Evolutionary conservation across 495 filamentous ascomycete genomes (phyloP).

Genomic region (Xylona heveae): DNA sequence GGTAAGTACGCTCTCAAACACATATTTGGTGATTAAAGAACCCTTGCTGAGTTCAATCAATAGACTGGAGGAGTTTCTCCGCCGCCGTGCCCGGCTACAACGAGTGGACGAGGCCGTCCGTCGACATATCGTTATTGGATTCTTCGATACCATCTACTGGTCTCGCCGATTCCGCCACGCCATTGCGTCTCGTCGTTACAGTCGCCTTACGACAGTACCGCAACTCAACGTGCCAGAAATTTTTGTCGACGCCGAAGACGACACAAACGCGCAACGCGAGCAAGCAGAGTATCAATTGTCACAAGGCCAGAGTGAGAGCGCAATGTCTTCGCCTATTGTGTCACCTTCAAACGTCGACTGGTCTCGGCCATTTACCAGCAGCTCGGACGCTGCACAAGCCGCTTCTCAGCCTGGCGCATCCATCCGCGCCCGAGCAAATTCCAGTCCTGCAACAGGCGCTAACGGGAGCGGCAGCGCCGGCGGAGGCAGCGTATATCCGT

Average conservation of each 20-base stretch:
- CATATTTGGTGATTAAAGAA: neutral
- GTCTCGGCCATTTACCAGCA: no score
- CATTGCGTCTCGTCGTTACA: slow-evolving; percentile 41
- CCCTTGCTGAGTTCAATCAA: slow-evolving; percentile 6
- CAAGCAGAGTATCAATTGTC: no score
- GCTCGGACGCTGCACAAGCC: no score
- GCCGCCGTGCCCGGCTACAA: slow-evolving; percentile 72
- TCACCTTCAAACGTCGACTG: no score
- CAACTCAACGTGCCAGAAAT: slow-evolving; percentile 81
- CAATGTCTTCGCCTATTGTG: no score
- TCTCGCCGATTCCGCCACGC: slow-evolving; percentile 56
- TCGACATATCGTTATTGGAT: slow-evolving; percentile 70
- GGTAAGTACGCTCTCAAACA: slow-evolving; percentile 20
- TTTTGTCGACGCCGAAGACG: slow-evolving; percentile 52
- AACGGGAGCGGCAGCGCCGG: no score
- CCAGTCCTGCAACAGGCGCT: no score
- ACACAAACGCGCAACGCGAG: no score
- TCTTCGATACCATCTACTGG: slow-evolving; percentile 92
- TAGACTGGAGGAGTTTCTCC: slow-evolving; percentile 82
- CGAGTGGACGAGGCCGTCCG: slow-evolving; percentile 92
- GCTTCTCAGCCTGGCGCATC: no score
- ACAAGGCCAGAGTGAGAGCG: no score
- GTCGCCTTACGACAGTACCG: slow-evolving; percentile 55
- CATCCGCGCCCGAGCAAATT: no score
- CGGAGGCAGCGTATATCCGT: no score